phyloP scores from a whole-genome alignment of 345 rosid genomes.

The Angophora floribunda region DNA sequence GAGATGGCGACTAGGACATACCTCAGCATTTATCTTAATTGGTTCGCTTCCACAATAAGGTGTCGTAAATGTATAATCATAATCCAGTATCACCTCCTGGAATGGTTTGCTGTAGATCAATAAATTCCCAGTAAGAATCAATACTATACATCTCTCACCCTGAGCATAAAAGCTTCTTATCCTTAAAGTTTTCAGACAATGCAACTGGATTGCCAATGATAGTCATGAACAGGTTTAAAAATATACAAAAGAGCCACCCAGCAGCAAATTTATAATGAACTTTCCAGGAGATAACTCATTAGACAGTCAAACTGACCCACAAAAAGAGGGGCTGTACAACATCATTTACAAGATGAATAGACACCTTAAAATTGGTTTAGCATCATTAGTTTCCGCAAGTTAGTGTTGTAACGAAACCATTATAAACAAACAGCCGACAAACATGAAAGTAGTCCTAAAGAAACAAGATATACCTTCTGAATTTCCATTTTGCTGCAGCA shows the following conservation, averaged over 20 bases:
- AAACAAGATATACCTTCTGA: slow-evolving; percentile 46
- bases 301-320: neutral
- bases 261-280: neutral
- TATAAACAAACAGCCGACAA: neutral
- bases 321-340: neutral
- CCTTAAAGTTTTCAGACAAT: neutral
- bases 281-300: neutral
- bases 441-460: neutral
- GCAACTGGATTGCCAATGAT: neutral
- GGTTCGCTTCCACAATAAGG: slow-evolving; percentile 82
- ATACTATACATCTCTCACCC: neutral
- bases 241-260: neutral
- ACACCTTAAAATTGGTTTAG: neutral
- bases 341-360: neutral
- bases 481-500: slow-evolving; percentile 90
- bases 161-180: neutral
- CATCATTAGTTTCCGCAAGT: neutral
- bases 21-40: slow-evolving; percentile 36
- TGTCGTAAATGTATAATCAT: slow-evolving; percentile 95
- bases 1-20: slow-evolving; percentile 1
- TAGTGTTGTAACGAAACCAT: neutral
- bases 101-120: slow-evolving; percentile 76
- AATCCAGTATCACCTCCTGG: slow-evolving; percentile 88
- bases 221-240: neutral
- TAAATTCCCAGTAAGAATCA: neutral